Base-by-base conservation (phyloP, 345 rosid genomes). In the Bruguiera sexangula region DNA sequence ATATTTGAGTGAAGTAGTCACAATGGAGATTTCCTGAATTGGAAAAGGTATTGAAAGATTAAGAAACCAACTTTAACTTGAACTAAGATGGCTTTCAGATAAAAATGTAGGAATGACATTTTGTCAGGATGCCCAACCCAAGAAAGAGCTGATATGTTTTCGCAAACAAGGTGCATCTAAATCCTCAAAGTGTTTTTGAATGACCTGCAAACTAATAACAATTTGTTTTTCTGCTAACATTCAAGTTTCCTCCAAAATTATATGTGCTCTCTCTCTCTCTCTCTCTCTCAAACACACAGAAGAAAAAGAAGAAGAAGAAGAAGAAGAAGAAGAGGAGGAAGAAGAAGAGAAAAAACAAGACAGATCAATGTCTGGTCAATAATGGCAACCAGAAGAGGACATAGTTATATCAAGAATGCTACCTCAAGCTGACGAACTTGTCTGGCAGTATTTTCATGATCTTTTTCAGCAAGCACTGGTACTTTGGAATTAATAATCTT, bases 351-450 rank as follows among this genome's bases (percentile, higher is more conserved):
- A 34, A 34, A 34, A 65, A 16, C 15, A 30, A 24, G 36, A 10
- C 66, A 46, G 37, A 32, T 29, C 36, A 52, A 54, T 56, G 6
- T 69, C 20, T 32, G n/a, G 46, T 21, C 59, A 46, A 26, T 69
- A 22, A 64, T 30, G 63, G 48, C 61, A 69, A 62, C 55, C 30
- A 63, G 59, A 57, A 36, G 36, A 32, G 53, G 43, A 15, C 56
- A 56, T 20, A 48, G 68, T 56, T 4, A 22, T 39, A 11, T 51
- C 10, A 4, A 61, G 46, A 78, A 72, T 79, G 69, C 67, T 73
- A 96, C 99, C 99, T 96, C 96, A 70, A 96, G 98, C 73, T 75
- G 89, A 66, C 87, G 87, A 65, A 69, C 84, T 74, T 83, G 90
- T 68, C 81, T 66, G 46, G 53, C 71, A 68, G 75, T 81, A 75